Percentiles rank a stretch among this genome's conserved stretches.
These are phyloP conservation scores for Picochlorum sp. DNA, from an alignment of 139 green algal species.

Conservation along the genomic window DNA sequence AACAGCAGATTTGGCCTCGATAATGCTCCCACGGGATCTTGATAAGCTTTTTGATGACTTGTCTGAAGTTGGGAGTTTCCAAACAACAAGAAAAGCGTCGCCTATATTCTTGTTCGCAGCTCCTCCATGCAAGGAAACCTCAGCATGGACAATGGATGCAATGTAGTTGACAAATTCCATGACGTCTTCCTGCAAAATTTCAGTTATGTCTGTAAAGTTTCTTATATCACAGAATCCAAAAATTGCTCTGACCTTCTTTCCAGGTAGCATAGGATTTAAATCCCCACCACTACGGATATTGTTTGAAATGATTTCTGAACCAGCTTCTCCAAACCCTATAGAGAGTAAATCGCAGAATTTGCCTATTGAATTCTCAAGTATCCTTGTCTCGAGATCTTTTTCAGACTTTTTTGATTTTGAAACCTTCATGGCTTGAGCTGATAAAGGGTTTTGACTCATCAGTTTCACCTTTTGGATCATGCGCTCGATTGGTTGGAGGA, in stretches of 20 bases:
- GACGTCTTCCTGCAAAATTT: conserved; percentile 87
- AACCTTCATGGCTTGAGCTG: not conserved
- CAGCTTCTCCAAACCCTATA: conserved; percentile 90
- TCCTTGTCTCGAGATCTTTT: conserved; percentile 52
- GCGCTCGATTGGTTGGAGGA: conserved; percentile 81
- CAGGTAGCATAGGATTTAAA: conserved; percentile 90
- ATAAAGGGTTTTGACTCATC: not conserved
- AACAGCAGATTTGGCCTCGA: conserved; percentile 6
- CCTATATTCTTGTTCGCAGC: conserved; percentile 97
- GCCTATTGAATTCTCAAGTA: conserved; percentile 78
- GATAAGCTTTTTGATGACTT: not conserved
- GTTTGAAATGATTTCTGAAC: conserved; percentile 82
- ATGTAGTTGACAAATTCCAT: conserved; percentile 99
- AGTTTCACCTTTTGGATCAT: conserved; percentile 73
- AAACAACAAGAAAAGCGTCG: conserved; percentile 92
- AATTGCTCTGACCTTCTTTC: conserved; percentile 69
- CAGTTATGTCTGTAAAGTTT: conserved; percentile 80
- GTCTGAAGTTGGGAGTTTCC: conserved; percentile 64
- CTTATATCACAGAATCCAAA: conserved; percentile 98
- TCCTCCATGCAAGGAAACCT: conserved; percentile 77
- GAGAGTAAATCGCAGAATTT: conserved; percentile 87
- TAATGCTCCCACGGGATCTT: conserved; percentile 1
- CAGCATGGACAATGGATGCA: conserved; percentile 85
- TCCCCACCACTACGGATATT: conserved; percentile 87
- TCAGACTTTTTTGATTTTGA: not conserved